Evolutionary conservation across 2,329 filamentous ascomycete genomes (phyloP), one percentile per base, ranked within the genome.

Genomic region (Ilyonectria robusta): DNA sequence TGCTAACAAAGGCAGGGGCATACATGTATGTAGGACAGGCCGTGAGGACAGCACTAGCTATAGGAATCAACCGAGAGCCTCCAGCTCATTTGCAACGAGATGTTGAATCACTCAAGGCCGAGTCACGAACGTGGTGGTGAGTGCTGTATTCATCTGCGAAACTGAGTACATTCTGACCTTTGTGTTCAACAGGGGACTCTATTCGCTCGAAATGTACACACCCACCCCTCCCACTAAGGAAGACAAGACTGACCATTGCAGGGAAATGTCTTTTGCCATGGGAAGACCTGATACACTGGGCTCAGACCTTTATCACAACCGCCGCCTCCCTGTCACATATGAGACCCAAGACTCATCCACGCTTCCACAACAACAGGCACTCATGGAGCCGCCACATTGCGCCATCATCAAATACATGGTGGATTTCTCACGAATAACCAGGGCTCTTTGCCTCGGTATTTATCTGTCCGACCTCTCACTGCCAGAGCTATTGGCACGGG

Each of bases 1-100:
- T 19, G 31, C 33, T 29, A 17, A 48, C 5, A 21, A 3, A 19
- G 3, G 2, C 7, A 78, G 78, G 77, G 68, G 81, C 84, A 4
- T 86, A 86, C 60, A 84, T 85, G 75, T 86, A 85, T 60, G 79
- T 85, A 10, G 84, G 84, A 0, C 78, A 84, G 23, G 84, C 84
- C 1, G 80, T 85, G 10, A 81, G 84, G 47, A 85, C 82, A 6
- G 82, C 83, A 11, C 72, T 86, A 13, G 82, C 84, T 2, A 84
- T 83, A 60, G 84, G 84, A 6, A 82, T 85, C 61, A 86, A 86
- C 59, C 78, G 84, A 9, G 79, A 84, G 15, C 79, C 81, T 2
- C 60, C 65, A 65, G 15, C 53, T 3, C 53, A 65, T 65, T 9
- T 75, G 10, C 79, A 79, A 37, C 78, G 80, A 35, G 72, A 78